Base-by-base conservation (phyloP, 208 protist genomes). In the Paratrypanosoma confusum region DNA sequence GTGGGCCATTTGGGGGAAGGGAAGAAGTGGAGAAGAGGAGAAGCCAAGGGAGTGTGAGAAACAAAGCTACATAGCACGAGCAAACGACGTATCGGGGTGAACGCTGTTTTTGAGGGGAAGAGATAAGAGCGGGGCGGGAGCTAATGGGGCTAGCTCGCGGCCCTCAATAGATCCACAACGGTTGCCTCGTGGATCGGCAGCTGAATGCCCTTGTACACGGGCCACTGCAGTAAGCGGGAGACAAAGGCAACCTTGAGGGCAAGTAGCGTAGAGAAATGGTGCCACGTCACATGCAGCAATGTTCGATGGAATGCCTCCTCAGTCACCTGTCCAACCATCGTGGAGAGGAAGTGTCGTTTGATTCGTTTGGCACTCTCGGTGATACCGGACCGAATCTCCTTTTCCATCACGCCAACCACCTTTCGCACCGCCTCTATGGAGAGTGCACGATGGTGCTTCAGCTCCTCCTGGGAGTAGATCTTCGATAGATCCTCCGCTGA, bases 231-330 rank as follows among this genome's bases (percentile, higher is more conserved):
- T 35, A 91, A 40, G 50, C 57, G 23, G 23, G 27, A 46, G 6
- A 91, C 20, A 40, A 87, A 82, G 38, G 72, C 71, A 21, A 86
- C 71, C 52, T 89, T 89, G 39, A 73, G 70, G 37, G 82, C 43
- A 6, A 92, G 39, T 28, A 89, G 42, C 25, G 56, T 51, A 0
- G 57, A 55, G 49, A 85, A 92, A 50, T 87, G 64, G 40, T 79
- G 77, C 80, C 83, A 92, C 14, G 78, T 79, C 5, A 67, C 60
- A 49, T 89, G 83, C 41, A 89, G 52, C 35, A 92, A 65, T 37
- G 70, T 83, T 31, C 63, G 65, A 36, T 89, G 76, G 44, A 92
- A 89, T 3, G 65, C 74, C n/a, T 65, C 72, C 45, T 85, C 78
- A 32, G 60, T 56, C 18, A 69, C 57, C 26, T 34, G 52, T 11